Evolutionary conservation across 768 basidiomycete species (phyloP), one percentile per base, ranked within the genome.

Genomic region (Boletus reticuloceps): DNA sequence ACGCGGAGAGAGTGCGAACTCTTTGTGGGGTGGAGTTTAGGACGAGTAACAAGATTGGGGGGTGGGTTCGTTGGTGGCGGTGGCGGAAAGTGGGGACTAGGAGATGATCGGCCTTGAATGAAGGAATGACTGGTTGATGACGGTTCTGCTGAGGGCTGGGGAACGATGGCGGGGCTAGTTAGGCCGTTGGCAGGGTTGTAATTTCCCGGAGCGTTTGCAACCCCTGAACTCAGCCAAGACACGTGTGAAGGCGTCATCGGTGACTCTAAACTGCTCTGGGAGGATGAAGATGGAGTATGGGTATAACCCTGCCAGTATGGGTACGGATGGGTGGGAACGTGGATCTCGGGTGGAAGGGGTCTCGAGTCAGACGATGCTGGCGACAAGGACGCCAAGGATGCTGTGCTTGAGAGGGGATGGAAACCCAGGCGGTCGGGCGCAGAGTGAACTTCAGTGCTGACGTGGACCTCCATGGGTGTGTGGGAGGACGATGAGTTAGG

Each of bases 1-100:
- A 75, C 68, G 34, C 75, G 77, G 27, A 81, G 65, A 16, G 77
- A 77, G 39, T 75, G 77, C 10, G 75, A 71, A 54, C 78, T 78
- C 59, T 72, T 69, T 31, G 69, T 62, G 10, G 65, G 54, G 20
- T 67, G 61, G 16, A 75, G 62, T 50, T 70, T 75, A 10, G 77
- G 67, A 41, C 69, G 66, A 51, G 70, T 54, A 46, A 48, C 46
- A 20, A 64, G 32, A 6, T 59, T 64, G 19, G 69, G 69, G 8
- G 73, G 69, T 32, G 68, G 63, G 45, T 67, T 64, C 20, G 67
- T 65, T 14, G 64, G 43, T n/a, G 69, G 69, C 6, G 69, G 72
- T 16, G 70, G 70, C 2, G 71, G 71, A n/a, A 71, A 73, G 43
- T 73, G 55, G 12, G 69, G 64, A 45, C 59, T 70, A 7, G 68